Evolutionary conservation across 2,329 filamentous ascomycete species (phyloP).

Genomic region (Cercospora zeina): DNA sequence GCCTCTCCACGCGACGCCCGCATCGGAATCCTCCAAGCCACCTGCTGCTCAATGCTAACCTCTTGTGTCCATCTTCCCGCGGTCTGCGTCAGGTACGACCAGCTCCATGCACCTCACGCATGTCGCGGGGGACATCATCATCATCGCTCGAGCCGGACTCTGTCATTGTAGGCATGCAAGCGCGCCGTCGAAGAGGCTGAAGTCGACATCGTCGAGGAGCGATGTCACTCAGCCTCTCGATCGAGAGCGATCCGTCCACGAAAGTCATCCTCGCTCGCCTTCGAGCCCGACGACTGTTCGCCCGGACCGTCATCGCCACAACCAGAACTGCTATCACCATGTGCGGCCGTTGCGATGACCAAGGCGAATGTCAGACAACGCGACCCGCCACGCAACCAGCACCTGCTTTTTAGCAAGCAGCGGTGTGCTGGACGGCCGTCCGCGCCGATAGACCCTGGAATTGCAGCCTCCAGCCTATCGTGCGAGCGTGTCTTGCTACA

Average conservation of each 20-base stretch:
- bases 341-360: neutral
- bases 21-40: slow-evolving; percentile 2
- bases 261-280: neutral
- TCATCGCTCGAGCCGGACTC: neutral
- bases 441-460: slow-evolving; percentile 3
- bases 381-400: neutral
- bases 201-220: neutral
- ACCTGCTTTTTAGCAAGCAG: neutral
- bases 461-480: neutral
- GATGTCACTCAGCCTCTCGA: neutral
- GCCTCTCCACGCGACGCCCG: slow-evolving; percentile 6
- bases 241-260: neutral
- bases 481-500: neutral
- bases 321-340: neutral
- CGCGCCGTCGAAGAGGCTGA: neutral
- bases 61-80: neutral
- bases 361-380: slow-evolving; percentile 5
- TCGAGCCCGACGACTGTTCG: neutral
- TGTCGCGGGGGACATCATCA: neutral
- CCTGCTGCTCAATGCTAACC: neutral
- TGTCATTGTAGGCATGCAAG: neutral
- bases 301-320: too few species aligned
- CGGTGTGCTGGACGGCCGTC: slow-evolving; percentile 6
- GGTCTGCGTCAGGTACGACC: neutral
- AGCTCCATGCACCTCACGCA: neutral